phyloP scores from a whole-genome alignment of 2,329 filamentous ascomycete species.

The Arachnopeziza araneosa region DNA sequence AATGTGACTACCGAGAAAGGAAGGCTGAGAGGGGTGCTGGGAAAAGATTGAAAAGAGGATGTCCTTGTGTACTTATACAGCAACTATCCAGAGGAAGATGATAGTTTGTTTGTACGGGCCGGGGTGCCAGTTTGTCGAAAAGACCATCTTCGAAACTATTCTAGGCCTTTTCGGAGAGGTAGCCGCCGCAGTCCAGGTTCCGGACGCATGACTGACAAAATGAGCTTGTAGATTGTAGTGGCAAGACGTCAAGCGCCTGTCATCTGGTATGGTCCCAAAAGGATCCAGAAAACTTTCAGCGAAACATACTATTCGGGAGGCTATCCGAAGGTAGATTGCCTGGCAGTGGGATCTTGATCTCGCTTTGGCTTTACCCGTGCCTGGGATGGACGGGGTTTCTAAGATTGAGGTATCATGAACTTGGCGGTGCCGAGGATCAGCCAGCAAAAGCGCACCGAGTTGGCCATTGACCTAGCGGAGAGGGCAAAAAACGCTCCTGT shows the following conservation, averaged over 20 bases:
- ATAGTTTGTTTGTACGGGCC: background rate
- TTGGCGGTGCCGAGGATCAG: background rate
- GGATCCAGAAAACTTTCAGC: background rate
- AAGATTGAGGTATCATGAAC: background rate
- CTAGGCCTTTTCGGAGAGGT: background rate
- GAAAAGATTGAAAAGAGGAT: background rate
- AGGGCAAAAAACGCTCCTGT: background rate
- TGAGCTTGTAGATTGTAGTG: background rate
- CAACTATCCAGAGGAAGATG: background rate
- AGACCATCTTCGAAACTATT: background rate
- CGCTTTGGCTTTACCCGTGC: background rate
- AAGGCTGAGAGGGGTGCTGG: slow-evolving; percentile 2
- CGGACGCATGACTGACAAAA: background rate
- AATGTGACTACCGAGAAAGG: background rate
- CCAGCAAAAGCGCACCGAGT: background rate
- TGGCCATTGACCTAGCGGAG: background rate
- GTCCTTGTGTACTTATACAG: background rate
- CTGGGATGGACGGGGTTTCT: background rate
- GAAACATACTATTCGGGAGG: background rate
- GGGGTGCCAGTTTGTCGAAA: background rate
- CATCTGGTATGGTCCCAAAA: background rate
- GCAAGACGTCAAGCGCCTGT: background rate
- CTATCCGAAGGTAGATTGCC: background rate
- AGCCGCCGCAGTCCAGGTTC: background rate
- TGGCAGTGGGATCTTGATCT: background rate